These are phyloP conservation scores for Fomitopsis serialis DNA, from an alignment of 768 basidiomycete genomes.

Conservation along the genomic window DNA sequence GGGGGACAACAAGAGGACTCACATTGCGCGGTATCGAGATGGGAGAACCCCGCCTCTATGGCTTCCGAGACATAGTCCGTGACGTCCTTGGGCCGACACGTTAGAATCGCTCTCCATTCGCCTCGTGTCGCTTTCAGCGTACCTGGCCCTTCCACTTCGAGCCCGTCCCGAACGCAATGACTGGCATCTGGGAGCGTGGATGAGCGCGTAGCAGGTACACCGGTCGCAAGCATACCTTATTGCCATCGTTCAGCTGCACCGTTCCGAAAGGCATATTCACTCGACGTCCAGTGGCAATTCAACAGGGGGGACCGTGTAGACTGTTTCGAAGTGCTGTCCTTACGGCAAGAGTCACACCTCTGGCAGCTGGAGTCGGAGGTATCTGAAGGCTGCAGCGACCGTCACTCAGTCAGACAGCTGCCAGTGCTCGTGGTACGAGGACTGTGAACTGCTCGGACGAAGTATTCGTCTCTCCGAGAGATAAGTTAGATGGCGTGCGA, in stretches of 20 bases:
- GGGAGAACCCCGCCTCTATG: conserved; percentile 53
- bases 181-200: conserved; percentile 40
- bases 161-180: conserved; percentile 60
- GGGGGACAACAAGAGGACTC: conserved; percentile 16
- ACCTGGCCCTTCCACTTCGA: conserved; percentile 31
- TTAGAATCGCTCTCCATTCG: conserved; percentile 11
- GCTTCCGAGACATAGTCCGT: conserved; percentile 52
- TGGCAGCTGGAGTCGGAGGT: no score
- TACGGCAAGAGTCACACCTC: no score
- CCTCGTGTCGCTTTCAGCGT: neutral
- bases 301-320: no score
- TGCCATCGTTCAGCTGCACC: conserved; percentile 32
- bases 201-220: neutral
- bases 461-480: no score
- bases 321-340: no score
- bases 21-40: conserved; percentile 59
- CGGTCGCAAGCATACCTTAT: conserved; percentile 17
- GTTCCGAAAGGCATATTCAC: conserved; percentile 27
- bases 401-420: neutral
- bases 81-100: conserved; percentile 32
- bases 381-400: neutral
- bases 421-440: no score
- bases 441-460: neutral
- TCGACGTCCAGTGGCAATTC: no score
- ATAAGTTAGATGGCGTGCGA: no score